A percentile compares a stretch with the other conserved stretches of the same genome.
Evolutionary conservation across 2,329 filamentous ascomycete genomes (phyloP).

Genomic region (Scedosporium dehoogii): DNA sequence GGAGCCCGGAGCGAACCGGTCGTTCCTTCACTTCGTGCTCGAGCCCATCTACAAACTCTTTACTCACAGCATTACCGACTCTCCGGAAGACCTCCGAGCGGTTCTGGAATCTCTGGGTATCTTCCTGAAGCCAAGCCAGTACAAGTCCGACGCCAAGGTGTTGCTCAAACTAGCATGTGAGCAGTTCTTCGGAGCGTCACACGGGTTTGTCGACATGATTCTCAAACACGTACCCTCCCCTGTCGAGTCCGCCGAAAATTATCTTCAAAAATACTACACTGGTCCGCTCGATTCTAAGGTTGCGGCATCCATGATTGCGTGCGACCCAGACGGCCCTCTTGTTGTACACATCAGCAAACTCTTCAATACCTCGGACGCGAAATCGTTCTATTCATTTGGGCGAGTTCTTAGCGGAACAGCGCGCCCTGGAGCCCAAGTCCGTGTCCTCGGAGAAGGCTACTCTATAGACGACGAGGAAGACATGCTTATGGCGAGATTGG

Average conservation of each 20-base stretch:
- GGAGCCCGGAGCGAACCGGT: constrained; percentile 70
- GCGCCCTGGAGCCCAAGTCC: constrained; percentile 68
- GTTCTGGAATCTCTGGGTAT: constrained; percentile 77
- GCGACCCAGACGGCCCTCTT: constrained; percentile 81
- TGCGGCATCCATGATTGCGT: constrained; percentile 68
- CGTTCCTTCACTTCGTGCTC: constrained; percentile 89
- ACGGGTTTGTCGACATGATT: constrained; percentile 93
- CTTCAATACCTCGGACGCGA: constrained; percentile 84
- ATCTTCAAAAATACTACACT: constrained; percentile 83
- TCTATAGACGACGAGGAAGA: constrained; percentile 97
- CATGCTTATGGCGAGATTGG: constrained; percentile 79
- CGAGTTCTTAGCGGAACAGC: constrained; percentile 89
- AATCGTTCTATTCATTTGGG: constrained; percentile 80
- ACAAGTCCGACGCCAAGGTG: constrained; percentile 80
- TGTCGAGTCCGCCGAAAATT: constrained; percentile 61
- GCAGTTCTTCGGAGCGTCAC: constrained; percentile 87
- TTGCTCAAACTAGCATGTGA: constrained; percentile 83
- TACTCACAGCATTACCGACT: constrained; percentile 87
- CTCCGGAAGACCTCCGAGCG: constrained; percentile 69
- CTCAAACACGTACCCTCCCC: constrained; percentile 84
- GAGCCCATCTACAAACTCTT: constrained; percentile 98
- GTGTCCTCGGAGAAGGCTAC: constrained; percentile 90
- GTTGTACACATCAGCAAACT: constrained; percentile 91
- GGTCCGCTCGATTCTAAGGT: constrained; percentile 77
- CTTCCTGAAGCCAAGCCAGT: constrained; percentile 80